Base-by-base conservation (phyloP, 2,329 filamentous ascomycete genomes). In the Aspergillus niger region DNA sequence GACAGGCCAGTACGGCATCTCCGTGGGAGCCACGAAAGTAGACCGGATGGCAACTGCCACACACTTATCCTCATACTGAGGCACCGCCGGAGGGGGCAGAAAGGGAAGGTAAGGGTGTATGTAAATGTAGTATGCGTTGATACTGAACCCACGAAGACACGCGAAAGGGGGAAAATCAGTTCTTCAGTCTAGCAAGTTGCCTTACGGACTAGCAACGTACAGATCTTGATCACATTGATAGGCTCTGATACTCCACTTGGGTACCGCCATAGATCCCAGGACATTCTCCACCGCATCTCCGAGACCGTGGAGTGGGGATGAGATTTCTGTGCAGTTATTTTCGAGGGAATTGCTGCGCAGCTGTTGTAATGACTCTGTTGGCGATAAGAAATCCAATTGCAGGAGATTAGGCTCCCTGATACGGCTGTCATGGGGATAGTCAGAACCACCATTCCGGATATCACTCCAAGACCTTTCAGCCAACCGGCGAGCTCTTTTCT, bases 81-180 rank as follows among this genome's bases (percentile, higher is more conserved):
- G 49, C 2, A 20, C 15, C 3, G 58, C 28, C 2, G 65, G 44
- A 4, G 63, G 59, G 0, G 69, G 69, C 2, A 70, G 57, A 13
- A 69, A 26, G 0, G 69, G 69, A 8, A 70, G 53, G 51, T 70
- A 70, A 10, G 67, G 65, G 39, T 70, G 69, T 47, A 71, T 65
- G 48, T 62, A 69, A 2, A 70, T 63, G 39, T 71, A 71, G 49
- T 71, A 70, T 2, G 69, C 67, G 44, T 71, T 70, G 13, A 63
- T 22, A 17, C 69, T 71, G 32, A 26, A 4, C 4, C 24, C 24
- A 4, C 24, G 24, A 7, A 4, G 24, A 26, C 24, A 26, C 24
- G 24, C 24, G 6, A 26, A 26, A 26, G 24, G 24, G 20, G 30
- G 32, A 6, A 44, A 32, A 20, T 20, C 15, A 26, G 39, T 44